These are phyloP conservation scores for Exophiala viscosa DNA, from an alignment of 2,329 filamentous ascomycete genomes.

Conservation along the genomic window DNA sequence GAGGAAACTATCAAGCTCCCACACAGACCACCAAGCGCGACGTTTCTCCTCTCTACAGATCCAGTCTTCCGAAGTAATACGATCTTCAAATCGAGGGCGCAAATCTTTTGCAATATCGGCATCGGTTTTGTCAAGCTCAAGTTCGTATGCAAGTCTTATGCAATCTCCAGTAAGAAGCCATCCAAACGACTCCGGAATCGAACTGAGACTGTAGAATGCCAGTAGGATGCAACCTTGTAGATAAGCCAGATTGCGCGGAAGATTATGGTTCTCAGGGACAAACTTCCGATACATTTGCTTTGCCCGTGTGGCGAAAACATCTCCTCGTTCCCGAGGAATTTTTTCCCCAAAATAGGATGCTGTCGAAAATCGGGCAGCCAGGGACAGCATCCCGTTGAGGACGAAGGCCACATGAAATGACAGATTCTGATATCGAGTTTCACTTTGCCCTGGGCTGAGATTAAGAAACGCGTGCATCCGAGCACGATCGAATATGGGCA, in stretches of 20 bases:
- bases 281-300: not conserved
- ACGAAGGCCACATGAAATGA: not conserved
- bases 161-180: constrained; percentile 97
- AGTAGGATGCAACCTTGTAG: constrained; percentile 5
- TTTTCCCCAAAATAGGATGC: not conserved
- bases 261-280: not conserved
- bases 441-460: no score
- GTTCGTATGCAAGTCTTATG: constrained; percentile 78
- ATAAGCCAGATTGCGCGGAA: not conserved
- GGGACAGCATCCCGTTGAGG: not conserved
- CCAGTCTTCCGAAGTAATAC: not conserved
- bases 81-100: constrained; percentile 33
- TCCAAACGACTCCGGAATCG: not conserved
- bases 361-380: constrained; percentile 3
- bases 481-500: constrained; percentile 4
- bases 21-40: constrained; percentile 8
- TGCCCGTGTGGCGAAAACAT: not conserved
- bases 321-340: not conserved
- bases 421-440: not conserved
- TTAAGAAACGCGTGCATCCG: not conserved
- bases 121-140: constrained; percentile 88
- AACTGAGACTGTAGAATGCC: not conserved
- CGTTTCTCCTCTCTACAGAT: constrained; percentile 3
- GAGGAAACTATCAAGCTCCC: constrained; percentile 6
- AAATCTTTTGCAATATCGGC: not conserved